Evolutionary conservation across 1,284 basidiomycete species (phyloP).

Genomic region (Volvariella volvacea): DNA sequence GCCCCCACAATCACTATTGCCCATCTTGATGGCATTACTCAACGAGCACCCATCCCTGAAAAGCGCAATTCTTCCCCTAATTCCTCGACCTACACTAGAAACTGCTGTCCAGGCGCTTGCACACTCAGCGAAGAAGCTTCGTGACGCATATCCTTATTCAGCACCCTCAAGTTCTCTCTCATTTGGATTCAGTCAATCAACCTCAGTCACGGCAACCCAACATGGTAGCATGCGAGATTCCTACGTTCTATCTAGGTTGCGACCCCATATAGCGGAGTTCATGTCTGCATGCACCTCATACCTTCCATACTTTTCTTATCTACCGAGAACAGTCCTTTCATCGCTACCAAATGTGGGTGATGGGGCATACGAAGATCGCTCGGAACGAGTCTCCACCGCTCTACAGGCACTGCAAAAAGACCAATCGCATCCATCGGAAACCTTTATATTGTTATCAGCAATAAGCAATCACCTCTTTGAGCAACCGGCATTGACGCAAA

Average conservation of each 20-base stretch:
- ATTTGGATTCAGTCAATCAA: slow-evolving; percentile 43
- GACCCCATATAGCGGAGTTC: slow-evolving; percentile 68
- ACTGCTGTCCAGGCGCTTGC: slow-evolving; percentile 63
- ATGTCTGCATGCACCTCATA: slow-evolving; percentile 70
- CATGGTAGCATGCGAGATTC: slow-evolving; percentile 65
- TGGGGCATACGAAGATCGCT: slow-evolving; percentile 14
- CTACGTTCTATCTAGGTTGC: slow-evolving; percentile 68
- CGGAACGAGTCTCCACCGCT: slow-evolving; percentile 32
- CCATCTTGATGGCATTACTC: slow-evolving; percentile 61
- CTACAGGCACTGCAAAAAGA: slow-evolving; percentile 49
- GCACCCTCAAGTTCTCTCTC: slow-evolving; percentile 17
- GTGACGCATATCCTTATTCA: slow-evolving; percentile 77
- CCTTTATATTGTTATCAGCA: slow-evolving; percentile 61
- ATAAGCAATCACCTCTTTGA: slow-evolving; percentile 60
- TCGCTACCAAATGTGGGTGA: slow-evolving; percentile 8
- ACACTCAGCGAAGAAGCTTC: slow-evolving; percentile 61
- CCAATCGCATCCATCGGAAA: slow-evolving; percentile 63
- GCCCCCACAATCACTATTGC: slow-evolving; percentile 65
- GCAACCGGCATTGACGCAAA: slow-evolving; percentile 60
- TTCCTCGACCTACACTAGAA: slow-evolving; percentile 72
- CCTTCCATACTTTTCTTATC: slow-evolving; percentile 73
- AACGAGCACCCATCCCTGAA: slow-evolving; percentile 62
- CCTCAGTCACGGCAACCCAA: slow-evolving; percentile 17
- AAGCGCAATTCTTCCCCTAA: slow-evolving; percentile 58
- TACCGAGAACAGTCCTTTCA: slow-evolving; percentile 23